Conservation (phyloP, 2,329 filamentous ascomycete species). For the Amauroascus niger region DNA sequence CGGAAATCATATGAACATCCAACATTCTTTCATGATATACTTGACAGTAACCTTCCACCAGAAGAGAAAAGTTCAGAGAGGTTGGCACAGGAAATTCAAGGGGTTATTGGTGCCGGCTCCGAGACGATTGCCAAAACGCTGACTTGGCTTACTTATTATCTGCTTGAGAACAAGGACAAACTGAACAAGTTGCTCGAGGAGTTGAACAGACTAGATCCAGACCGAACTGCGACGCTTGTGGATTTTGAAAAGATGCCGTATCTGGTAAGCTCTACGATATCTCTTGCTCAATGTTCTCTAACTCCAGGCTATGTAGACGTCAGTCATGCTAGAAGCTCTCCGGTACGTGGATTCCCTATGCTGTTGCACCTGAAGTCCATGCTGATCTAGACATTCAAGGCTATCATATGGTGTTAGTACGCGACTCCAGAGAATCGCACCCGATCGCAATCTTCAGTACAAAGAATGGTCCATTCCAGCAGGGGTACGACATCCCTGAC, state of each 20-base stretch:
- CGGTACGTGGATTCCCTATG: not conserved
- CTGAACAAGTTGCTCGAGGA: conserved; percentile 12
- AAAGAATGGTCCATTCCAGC: conserved; percentile 17
- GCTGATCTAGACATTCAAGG: conserved; percentile 16
- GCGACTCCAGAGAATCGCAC: conserved; percentile 23
- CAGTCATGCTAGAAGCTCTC: conserved; percentile 9
- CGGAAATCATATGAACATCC: conserved; percentile 10
- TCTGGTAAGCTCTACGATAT: conserved; percentile 21
- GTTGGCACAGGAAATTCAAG: conserved; percentile 26
- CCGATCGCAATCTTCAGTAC: conserved; percentile 16
- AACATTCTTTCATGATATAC: conserved; percentile 27
- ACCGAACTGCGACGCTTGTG: conserved; percentile 20
- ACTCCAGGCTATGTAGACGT: not conserved
- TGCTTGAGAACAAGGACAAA: conserved; percentile 8
- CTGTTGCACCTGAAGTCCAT: not conserved
- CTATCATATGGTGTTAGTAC: conserved; percentile 27
- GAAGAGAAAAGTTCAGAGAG: conserved; percentile 24
- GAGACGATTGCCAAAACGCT: conserved; percentile 25
- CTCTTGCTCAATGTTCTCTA: not conserved
- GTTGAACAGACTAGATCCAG: conserved; percentile 21
- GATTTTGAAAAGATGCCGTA: conserved; percentile 34
- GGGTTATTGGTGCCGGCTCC: conserved; percentile 27
- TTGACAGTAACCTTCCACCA: conserved; percentile 21
- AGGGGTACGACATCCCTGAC: not conserved
- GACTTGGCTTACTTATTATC: conserved; percentile 18